These are phyloP conservation scores for Auriscalpium microsporum DNA, from an alignment of 768 basidiomycete species.

Conservation along the genomic window DNA sequence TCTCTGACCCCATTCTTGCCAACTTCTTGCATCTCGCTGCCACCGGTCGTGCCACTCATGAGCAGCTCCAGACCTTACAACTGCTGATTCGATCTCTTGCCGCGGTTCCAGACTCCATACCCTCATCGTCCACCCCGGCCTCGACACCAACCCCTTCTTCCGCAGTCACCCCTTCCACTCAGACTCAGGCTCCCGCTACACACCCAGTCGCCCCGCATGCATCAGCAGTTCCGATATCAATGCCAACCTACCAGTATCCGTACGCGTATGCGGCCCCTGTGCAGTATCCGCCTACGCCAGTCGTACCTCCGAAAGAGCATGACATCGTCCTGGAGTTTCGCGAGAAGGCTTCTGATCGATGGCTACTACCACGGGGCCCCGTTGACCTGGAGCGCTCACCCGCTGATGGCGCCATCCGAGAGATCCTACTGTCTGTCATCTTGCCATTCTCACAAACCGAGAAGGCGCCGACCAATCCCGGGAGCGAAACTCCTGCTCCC, in stretches of 20 bases:
- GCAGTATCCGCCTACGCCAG: not conserved
- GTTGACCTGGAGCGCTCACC: conserved; percentile 38
- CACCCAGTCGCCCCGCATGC: not conserved
- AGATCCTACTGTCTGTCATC: conserved; percentile 35
- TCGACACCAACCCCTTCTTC: conserved; percentile 3
- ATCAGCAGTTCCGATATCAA: not conserved
- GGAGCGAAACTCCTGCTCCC: not conserved
- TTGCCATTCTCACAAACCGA: conserved; percentile 34
- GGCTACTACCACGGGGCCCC: conserved; percentile 57
- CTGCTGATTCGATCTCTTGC: conserved; percentile 66
- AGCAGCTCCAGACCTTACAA: conserved; percentile 60
- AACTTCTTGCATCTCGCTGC: conserved; percentile 60
- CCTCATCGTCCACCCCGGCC: not conserved
- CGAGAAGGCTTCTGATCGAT: conserved; percentile 55
- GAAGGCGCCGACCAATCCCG: conserved; percentile 6
- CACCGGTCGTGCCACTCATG: conserved; percentile 48
- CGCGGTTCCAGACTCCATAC: conserved; percentile 14
- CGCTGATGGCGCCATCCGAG: conserved; percentile 10
- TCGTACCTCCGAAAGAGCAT: conserved; percentile 42
- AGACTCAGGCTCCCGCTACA: not conserved
- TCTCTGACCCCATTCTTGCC: conserved; percentile 58
- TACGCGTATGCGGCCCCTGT: not conserved
- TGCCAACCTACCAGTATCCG: not conserved
- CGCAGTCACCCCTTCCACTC: conserved; percentile 1
- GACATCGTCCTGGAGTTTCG: conserved; percentile 68